Evolutionary conservation across 306 rosid genomes (phyloP).

Genomic region (Abrus pulchellus): DNA sequence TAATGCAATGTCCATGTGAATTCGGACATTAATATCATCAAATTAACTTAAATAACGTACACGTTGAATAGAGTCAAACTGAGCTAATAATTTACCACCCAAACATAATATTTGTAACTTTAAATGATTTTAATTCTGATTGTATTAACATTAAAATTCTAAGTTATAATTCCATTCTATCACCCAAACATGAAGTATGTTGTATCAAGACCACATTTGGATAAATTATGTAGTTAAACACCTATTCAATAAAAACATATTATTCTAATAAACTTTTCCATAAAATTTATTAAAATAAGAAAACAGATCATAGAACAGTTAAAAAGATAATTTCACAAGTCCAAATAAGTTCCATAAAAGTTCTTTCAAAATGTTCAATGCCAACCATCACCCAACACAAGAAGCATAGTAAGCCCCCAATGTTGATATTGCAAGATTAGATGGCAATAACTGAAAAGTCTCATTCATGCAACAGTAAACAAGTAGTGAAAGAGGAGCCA

Average conservation of each 20-base stretch:
- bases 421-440: not conserved
- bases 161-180: not conserved
- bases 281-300: too few species aligned
- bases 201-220: not conserved
- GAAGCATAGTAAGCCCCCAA: not conserved
- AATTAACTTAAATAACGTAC: too few species aligned
- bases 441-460: not conserved
- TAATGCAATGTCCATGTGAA: too few species aligned
- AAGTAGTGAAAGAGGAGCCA: constrained; percentile 2
- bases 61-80: too few species aligned
- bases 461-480: constrained; percentile 1
- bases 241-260: not conserved
- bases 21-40: too few species aligned
- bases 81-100: too few species aligned
- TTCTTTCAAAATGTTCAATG: too few species aligned
- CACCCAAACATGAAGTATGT: not conserved
- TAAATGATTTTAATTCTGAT: not conserved
- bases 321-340: too few species aligned
- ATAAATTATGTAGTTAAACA: not conserved
- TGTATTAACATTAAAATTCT: not conserved
- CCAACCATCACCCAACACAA: not conserved
- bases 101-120: not conserved
- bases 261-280: not conserved
- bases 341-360: too few species aligned
- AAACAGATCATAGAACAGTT: too few species aligned